phyloP scores from a whole-genome alignment of 1,139 yeast species.

The Candida glucosophila region DNA sequence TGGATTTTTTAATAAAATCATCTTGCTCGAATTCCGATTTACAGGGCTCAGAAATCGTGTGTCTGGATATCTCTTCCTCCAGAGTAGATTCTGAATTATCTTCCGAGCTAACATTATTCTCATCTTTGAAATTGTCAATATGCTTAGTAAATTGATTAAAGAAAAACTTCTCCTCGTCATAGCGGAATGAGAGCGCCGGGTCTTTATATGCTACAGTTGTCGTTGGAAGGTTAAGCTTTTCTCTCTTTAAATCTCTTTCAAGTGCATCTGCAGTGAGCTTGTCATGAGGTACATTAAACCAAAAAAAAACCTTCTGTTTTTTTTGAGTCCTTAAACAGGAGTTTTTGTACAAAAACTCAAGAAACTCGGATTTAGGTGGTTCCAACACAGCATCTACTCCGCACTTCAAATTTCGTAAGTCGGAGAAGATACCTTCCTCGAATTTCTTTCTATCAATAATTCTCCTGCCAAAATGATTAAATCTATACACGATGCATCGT shows the following conservation, averaged over 20 bases:
- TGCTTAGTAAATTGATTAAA: slow-evolving; percentile 42
- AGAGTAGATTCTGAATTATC: too few relatives aligned
- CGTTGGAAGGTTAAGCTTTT: slow-evolving; percentile 44
- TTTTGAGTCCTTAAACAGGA: slow-evolving; percentile 89
- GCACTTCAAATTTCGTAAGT: slow-evolving; percentile 76
- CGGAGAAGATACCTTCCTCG: slow-evolving; percentile 94
- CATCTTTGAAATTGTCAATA: too few relatives aligned
- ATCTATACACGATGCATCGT: slow-evolving; percentile 80
- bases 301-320: slow-evolving; percentile 92
- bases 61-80: too few relatives aligned
- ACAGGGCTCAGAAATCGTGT: too few relatives aligned
- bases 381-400: slow-evolving; percentile 86
- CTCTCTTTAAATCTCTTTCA: slow-evolving; percentile 86
- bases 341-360: slow-evolving; percentile 78
- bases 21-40: too few relatives aligned
- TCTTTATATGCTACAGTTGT: slow-evolving; percentile 54
- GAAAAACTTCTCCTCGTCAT: slow-evolving; percentile 39
- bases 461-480: slow-evolving; percentile 83
- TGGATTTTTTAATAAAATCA: too few relatives aligned
- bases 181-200: slow-evolving; percentile 56
- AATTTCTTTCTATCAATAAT: slow-evolving; percentile 84
- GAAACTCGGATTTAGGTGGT: slow-evolving; percentile 77
- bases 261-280: slow-evolving; percentile 87
- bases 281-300: slow-evolving; percentile 96
- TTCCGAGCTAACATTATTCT: too few relatives aligned